Evolutionary conservation across 2,329 filamentous ascomycete species (phyloP).

Genomic region (Ophiocordyceps unilateralis): DNA sequence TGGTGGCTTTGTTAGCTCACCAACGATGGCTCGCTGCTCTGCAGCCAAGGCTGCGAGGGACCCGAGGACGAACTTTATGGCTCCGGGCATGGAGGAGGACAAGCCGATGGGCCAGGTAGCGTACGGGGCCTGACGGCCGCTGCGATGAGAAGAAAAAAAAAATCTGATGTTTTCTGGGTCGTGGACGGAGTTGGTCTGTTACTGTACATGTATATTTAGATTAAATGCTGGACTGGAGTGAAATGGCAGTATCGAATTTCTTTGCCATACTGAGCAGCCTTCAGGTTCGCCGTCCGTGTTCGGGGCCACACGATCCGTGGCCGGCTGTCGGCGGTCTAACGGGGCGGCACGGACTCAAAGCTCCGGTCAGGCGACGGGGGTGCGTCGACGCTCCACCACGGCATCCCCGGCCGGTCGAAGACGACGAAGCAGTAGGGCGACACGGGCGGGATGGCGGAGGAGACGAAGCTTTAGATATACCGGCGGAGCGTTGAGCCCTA

Average conservation of each 20-base stretch:
- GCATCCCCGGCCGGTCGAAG: too few relatives aligned
- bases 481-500: not conserved
- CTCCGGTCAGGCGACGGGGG: too few relatives aligned
- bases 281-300: too few relatives aligned
- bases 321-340: too few relatives aligned
- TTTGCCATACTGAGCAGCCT: too few relatives aligned
- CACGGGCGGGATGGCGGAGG: not conserved
- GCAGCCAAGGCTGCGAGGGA: slow-evolving; percentile 75
- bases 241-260: not conserved
- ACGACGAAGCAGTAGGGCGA: too few relatives aligned
- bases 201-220: slow-evolving; percentile 20
- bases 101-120: slow-evolving; percentile 43
- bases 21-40: slow-evolving; percentile 95
- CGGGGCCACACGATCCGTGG: too few relatives aligned
- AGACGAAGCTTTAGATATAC: not conserved
- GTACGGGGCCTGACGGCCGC: slow-evolving; percentile 30
- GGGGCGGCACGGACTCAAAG: too few relatives aligned
- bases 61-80: slow-evolving; percentile 65
- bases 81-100: slow-evolving; percentile 48
- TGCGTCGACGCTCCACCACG: too few relatives aligned
- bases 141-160: slow-evolving; percentile 13
- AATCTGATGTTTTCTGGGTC: slow-evolving; percentile 15
- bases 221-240: not conserved
- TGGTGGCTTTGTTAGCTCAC: slow-evolving; percentile 46
- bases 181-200: slow-evolving; percentile 8